Evolutionary conservation across 2,329 filamentous ascomycete genomes (phyloP).

Genomic region (Fusarium sacchari): DNA sequence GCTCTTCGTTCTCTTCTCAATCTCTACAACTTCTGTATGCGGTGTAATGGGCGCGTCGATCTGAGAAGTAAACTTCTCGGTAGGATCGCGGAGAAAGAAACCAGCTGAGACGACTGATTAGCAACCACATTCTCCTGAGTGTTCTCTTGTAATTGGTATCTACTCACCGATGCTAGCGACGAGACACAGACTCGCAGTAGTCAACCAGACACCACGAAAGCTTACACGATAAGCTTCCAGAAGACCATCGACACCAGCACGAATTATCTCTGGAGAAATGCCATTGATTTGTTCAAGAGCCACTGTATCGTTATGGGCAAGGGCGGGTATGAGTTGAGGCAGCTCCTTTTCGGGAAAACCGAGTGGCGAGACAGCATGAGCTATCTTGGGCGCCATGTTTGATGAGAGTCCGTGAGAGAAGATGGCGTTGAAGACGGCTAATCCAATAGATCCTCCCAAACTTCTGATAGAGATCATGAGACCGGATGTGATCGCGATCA

Average conservation of each 20-base stretch:
- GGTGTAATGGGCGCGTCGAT: neutral
- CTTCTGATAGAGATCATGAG: neutral
- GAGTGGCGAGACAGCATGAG: neutral
- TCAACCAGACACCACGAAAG: neutral
- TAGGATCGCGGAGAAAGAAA: neutral
- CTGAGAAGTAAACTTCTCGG: neutral
- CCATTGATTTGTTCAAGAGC: accelerated
- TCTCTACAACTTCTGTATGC: neutral
- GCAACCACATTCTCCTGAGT: accelerated
- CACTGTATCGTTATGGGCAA: neutral
- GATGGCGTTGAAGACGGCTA: neutral
- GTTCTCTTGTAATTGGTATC: neutral
- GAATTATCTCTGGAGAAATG: neutral
- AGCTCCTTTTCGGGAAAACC: neutral
- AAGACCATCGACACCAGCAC: neutral
- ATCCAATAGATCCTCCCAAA: neutral
- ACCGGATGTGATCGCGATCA: neutral
- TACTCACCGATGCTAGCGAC: neutral
- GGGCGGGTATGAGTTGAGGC: neutral
- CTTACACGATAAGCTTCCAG: neutral
- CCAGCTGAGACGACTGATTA: neutral
- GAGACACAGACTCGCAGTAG: neutral
- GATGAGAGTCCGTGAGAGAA: neutral
- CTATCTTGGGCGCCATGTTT: neutral
- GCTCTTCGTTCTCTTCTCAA: neutral